Percentiles rank a stretch among this genome's conserved stretches.
Evolutionary conservation across 108 stramenopile genomes (phyloP).

Genomic region (Licmophora abbreviata): DNA sequence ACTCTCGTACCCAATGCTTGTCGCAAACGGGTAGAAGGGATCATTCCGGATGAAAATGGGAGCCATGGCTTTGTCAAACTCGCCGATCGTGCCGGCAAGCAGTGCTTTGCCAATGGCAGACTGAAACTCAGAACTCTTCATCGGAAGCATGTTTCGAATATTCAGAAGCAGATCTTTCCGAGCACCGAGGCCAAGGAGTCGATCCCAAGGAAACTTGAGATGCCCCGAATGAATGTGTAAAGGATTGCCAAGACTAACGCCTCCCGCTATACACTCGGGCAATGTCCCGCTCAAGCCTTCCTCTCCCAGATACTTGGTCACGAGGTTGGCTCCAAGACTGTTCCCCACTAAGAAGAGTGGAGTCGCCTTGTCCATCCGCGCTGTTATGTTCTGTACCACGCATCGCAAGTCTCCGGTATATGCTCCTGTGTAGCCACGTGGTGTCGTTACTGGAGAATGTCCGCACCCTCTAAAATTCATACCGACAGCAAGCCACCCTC

Average conservation of each 20-base stretch:
- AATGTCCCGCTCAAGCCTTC: conserved; percentile 68
- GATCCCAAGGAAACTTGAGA: conserved; percentile 50
- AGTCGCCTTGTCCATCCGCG: conserved; percentile 28
- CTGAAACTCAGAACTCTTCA: conserved; percentile 48
- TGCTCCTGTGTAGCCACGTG: conserved; percentile 63
- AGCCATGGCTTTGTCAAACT: conserved; percentile 55
- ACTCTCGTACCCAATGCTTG: conserved; percentile 50
- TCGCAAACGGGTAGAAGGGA: conserved; percentile 47
- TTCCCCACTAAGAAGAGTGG: conserved; percentile 71
- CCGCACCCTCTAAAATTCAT: conserved; percentile 80
- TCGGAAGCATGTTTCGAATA: conserved; percentile 7
- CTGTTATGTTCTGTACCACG: conserved; percentile 46
- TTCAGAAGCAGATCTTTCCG: conserved; percentile 58
- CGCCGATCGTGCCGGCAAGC: conserved; percentile 44
- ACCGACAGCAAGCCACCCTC: conserved; percentile 76
- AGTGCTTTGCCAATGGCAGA: conserved; percentile 33
- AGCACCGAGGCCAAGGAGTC: conserved; percentile 55
- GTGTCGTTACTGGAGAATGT: conserved; percentile 43
- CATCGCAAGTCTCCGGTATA: conserved; percentile 75
- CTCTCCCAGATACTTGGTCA: conserved; percentile 84
- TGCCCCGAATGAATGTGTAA: conserved; percentile 38
- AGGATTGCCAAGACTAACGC: conserved; percentile 71
- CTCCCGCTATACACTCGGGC: conserved; percentile 68
- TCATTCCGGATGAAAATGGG: conserved; percentile 59
- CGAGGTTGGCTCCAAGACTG: conserved; percentile 70